phyloP scores from a whole-genome alignment of 2,329 filamentous ascomycete genomes.

The Fusarium continuum region DNA sequence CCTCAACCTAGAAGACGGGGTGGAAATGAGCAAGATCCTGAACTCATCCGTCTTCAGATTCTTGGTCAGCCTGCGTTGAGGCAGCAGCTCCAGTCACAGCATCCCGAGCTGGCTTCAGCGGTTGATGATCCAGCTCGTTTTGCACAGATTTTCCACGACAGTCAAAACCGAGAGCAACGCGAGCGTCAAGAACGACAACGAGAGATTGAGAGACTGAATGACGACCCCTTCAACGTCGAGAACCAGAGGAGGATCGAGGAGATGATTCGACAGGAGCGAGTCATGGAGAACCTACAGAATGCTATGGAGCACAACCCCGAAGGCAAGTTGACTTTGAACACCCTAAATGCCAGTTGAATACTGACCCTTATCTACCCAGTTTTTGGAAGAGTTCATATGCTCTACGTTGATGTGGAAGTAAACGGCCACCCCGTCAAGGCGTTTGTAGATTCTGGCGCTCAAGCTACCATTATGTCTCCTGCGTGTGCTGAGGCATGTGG shows the following conservation, averaged over 20 bases:
- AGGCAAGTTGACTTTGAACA: slow-evolving; percentile 65
- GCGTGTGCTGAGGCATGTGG: slow-evolving; percentile 89
- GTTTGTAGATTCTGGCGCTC: slow-evolving; percentile 95
- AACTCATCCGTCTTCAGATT: slow-evolving; percentile 83
- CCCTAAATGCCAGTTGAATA: neutral
- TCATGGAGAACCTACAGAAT: slow-evolving; percentile 95
- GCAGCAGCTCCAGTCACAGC: slow-evolving; percentile 73
- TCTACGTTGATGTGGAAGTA: slow-evolving; percentile 95
- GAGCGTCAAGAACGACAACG: slow-evolving; percentile 80
- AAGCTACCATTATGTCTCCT: slow-evolving; percentile 99
- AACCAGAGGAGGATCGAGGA: slow-evolving; percentile 94
- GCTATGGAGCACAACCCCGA: slow-evolving; percentile 98
- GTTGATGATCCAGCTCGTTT: slow-evolving; percentile 82
- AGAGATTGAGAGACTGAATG: slow-evolving; percentile 85
- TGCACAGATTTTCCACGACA: slow-evolving; percentile 73
- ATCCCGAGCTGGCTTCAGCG: slow-evolving; percentile 79
- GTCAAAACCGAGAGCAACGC: slow-evolving; percentile 75
- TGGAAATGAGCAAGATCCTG: slow-evolving; percentile 69
- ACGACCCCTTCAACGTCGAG: slow-evolving; percentile 93
- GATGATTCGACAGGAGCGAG: slow-evolving; percentile 93
- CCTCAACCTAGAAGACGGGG: slow-evolving; percentile 46
- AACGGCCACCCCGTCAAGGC: slow-evolving; percentile 94
- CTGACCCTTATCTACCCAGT: slow-evolving; percentile 60
- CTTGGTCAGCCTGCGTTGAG: slow-evolving; percentile 80
- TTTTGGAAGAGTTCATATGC: slow-evolving; percentile 93